A percentile compares a stretch with the other conserved stretches of the same genome.
Evolutionary conservation across 2,329 filamentous ascomycete genomes (phyloP).

Genomic region (Colletotrichum tabaci): DNA sequence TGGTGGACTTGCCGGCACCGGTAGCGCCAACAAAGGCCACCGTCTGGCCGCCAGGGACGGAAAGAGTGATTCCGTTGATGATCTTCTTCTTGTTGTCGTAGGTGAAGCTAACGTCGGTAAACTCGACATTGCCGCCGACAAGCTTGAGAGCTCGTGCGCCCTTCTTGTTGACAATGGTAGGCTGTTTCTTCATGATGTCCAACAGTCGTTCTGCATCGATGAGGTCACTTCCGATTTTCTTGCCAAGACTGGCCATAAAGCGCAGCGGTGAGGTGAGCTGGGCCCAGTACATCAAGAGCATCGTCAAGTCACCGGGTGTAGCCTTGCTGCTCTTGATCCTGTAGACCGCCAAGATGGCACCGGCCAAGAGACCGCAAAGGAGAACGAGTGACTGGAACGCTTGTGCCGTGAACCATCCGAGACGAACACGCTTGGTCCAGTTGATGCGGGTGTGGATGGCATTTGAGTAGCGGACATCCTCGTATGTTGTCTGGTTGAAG

Average conservation of each 20-base stretch:
- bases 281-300: constrained; percentile 81
- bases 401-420: constrained; percentile 40
- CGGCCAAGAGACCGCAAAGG: constrained; percentile 78
- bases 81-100: constrained; percentile 73
- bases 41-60: constrained; percentile 66
- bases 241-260: constrained; percentile 75
- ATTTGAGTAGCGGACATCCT: constrained; percentile 67
- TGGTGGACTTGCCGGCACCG: constrained; percentile 72
- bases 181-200: constrained; percentile 71
- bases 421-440: constrained; percentile 39
- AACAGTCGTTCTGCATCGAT: constrained; percentile 72
- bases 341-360: constrained; percentile 72
- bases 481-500: constrained; percentile 72
- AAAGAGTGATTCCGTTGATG: constrained; percentile 68
- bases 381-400: constrained; percentile 67
- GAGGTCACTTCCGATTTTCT: constrained; percentile 69
- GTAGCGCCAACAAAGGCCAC: constrained; percentile 74
- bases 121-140: constrained; percentile 67
- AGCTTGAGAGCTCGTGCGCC: constrained; percentile 65
- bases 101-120: constrained; percentile 69
- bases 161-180: constrained; percentile 68
- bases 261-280: constrained; percentile 80
- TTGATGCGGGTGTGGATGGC: constrained; percentile 56
- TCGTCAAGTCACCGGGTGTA: constrained; percentile 78
- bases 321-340: constrained; percentile 75